phyloP scores from a whole-genome alignment of 208 protist genomes.

The Trypanosoma conorhini region DNA sequence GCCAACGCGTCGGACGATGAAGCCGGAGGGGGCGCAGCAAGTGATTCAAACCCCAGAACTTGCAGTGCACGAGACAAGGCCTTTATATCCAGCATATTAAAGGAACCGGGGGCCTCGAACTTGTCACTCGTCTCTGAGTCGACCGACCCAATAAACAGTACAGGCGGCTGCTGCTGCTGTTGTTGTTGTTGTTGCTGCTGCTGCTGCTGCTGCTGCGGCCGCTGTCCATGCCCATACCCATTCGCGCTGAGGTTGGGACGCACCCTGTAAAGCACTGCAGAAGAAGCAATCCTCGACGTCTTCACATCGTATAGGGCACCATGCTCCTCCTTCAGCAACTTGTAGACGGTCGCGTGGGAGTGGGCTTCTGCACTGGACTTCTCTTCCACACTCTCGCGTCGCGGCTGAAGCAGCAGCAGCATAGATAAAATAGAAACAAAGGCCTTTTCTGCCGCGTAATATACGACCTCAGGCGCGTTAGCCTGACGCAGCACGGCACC shows the following conservation, averaged over 20 bases:
- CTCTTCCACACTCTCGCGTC: background rate
- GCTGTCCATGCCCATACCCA: background rate
- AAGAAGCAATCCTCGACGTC: background rate
- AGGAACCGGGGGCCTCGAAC: background rate
- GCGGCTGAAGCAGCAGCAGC: conserved; percentile 19
- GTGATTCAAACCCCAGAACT: conserved; percentile 22
- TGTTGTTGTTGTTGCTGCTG: too few species aligned
- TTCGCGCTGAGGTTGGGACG: background rate
- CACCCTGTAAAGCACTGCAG: conserved; percentile 23
- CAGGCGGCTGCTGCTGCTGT: conserved; percentile 3
- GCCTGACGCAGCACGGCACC: background rate
- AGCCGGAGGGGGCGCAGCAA: background rate
- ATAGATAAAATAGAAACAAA: conserved; percentile 11
- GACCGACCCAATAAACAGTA: conserved; percentile 18
- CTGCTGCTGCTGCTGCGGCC: too few species aligned
- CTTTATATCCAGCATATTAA: background rate
- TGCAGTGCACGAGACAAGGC: background rate
- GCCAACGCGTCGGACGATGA: background rate
- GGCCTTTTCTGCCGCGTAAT: conserved; percentile 4
- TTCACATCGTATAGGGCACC: background rate
- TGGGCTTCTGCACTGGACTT: background rate
- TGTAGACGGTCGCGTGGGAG: background rate
- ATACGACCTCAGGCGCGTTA: background rate
- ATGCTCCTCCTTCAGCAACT: conserved; percentile 4
- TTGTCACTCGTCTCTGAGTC: background rate